Evolutionary conservation across 345 rosid genomes (phyloP).

Genomic region (Euphorbia lathyris): DNA sequence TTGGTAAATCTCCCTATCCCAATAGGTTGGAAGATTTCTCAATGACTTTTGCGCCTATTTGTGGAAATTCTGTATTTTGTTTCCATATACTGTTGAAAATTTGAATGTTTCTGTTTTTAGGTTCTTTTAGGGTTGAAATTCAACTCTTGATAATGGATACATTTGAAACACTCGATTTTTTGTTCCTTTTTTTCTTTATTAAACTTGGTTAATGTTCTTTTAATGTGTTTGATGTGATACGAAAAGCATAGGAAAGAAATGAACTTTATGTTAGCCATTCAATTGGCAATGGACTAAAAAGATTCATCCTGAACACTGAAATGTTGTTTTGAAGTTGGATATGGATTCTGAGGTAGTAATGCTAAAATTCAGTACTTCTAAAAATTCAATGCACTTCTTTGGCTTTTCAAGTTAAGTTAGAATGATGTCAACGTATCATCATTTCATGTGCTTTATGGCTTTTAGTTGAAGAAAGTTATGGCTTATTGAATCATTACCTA

Average conservation of each 20-base stretch:
- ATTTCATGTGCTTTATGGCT: not conserved
- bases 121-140: not conserved
- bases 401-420: not conserved
- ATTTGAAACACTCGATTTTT: not conserved
- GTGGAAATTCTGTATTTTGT: not conserved
- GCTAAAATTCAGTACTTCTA: no score
- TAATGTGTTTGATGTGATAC: not conserved
- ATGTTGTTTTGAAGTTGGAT: not conserved
- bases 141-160: not conserved
- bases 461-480: not conserved
- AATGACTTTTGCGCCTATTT: no score
- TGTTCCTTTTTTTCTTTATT: not conserved
- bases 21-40: not conserved
- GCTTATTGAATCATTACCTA: not conserved
- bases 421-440: not conserved
- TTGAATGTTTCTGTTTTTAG: not conserved
- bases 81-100: not conserved
- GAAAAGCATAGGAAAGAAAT: not conserved
- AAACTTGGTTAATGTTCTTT: slow-evolving; percentile 1
- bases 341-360: no score
- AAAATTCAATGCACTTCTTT: not conserved
- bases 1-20: not conserved
- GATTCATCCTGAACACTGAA: not conserved
- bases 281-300: slow-evolving; percentile 9
- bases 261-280: not conserved